phyloP scores from a whole-genome alignment of 768 basidiomycete species.

The Hebeloma cylindrosporum region DNA sequence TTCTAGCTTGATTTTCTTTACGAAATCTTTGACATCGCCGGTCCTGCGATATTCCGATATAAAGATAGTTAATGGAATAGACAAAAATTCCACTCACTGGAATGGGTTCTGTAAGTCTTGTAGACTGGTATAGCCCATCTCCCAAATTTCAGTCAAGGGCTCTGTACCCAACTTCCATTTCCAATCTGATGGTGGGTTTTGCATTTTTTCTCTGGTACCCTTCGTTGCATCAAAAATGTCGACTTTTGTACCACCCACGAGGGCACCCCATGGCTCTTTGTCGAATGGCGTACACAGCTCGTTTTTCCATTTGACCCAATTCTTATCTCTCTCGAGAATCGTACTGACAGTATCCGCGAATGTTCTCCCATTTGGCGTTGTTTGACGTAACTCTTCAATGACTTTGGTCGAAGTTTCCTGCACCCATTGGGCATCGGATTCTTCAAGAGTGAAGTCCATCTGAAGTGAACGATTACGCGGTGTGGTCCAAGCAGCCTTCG shows the following conservation, averaged over 20 bases:
- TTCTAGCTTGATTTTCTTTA: conserved; percentile 67
- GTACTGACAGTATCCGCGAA: conserved; percentile 73
- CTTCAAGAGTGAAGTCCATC: conserved; percentile 78
- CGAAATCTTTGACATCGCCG: conserved; percentile 73
- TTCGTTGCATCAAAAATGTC: conserved; percentile 65
- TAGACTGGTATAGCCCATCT: conserved; percentile 71
- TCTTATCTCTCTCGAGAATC: conserved; percentile 81
- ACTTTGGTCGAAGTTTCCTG: conserved; percentile 64
- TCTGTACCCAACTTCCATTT: conserved; percentile 64
- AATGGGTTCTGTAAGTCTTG: conserved; percentile 63
- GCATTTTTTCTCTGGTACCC: conserved; percentile 50
- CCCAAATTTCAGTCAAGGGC: conserved; percentile 79
- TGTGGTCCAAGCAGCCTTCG: conserved; percentile 60
- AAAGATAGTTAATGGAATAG: conserved; percentile 2
- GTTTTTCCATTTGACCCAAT: conserved; percentile 92
- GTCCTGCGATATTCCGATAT: conserved; percentile 39
- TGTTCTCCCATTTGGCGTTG: conserved; percentile 72
- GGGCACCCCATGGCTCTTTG: conserved; percentile 59
- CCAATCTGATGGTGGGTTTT: conserved; percentile 61
- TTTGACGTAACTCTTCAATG: conserved; percentile 64
- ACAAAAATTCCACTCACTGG: conserved; percentile 30
- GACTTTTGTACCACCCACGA: conserved; percentile 48
- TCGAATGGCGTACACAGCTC: conserved; percentile 79
- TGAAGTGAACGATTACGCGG: conserved; percentile 76
- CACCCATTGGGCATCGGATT: conserved; percentile 71